A percentile compares a stretch with the other conserved stretches of the same genome.
phyloP scores from a whole-genome alignment of 208 protist species.

The Crithidia sp. region DNA sequence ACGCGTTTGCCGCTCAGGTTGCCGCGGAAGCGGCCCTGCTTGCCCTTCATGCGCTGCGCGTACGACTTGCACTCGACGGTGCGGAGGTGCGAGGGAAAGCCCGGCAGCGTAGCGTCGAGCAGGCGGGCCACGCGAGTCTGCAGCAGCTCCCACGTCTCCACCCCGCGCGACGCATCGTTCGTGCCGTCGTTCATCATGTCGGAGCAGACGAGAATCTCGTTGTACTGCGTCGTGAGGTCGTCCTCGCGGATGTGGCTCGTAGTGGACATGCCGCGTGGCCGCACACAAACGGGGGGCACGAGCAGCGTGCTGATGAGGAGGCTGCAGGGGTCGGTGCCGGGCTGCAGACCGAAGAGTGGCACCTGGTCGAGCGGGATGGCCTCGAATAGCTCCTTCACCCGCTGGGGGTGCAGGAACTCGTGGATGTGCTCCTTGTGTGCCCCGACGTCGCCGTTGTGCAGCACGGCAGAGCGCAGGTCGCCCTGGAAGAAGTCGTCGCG shows the following conservation, averaged over 20 bases:
- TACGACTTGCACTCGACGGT: constrained; percentile 86
- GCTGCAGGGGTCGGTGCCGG: constrained; percentile 75
- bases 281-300: constrained; percentile 97
- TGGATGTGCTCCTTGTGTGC: constrained; percentile 62
- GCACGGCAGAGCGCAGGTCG: constrained; percentile 52
- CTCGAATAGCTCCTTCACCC: constrained; percentile 92
- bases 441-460: constrained; percentile 65
- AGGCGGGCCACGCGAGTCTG: constrained; percentile 93
- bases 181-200: constrained; percentile 84
- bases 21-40: constrained; percentile 98
- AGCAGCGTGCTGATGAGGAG: constrained; percentile 95
- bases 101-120: constrained; percentile 82
- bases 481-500: constrained; percentile 38
- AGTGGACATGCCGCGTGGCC: constrained; percentile 93
- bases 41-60: constrained; percentile 99
- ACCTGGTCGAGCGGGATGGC: constrained; percentile 93
- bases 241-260: constrained; percentile 95
- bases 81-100: constrained; percentile 76
- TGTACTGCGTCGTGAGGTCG: constrained; percentile 98
- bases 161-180: constrained; percentile 68
- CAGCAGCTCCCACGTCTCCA: constrained; percentile 97
- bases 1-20: constrained; percentile 99
- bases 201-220: constrained; percentile 90
- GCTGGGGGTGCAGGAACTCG: constrained; percentile 95
- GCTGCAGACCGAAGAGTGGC: constrained; percentile 94